phyloP scores from a whole-genome alignment of 1,139 yeast species.

The Candida tunisiensis region DNA sequence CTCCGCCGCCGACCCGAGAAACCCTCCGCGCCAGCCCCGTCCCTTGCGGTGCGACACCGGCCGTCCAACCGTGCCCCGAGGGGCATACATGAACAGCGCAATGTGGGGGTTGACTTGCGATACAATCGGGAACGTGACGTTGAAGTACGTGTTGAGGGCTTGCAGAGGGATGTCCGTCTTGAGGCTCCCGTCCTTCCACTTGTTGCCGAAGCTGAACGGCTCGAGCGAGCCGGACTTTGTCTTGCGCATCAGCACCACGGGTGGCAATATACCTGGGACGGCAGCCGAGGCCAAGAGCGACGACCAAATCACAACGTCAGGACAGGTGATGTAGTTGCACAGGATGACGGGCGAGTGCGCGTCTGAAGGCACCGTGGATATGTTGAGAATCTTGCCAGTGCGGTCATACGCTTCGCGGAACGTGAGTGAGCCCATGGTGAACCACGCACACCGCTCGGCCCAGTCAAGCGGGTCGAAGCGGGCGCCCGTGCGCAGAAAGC shows the following conservation, averaged over 20 bases:
- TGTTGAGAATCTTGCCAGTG: conserved; percentile 56
- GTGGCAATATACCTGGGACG: conserved; percentile 72
- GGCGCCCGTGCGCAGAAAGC: conserved; percentile 67
- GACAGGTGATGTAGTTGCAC: conserved; percentile 63
- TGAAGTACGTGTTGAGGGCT: conserved; percentile 57
- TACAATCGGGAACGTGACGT: conserved; percentile 60
- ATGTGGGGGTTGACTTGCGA: conserved; percentile 79
- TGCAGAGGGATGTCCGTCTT: conserved; percentile 59
- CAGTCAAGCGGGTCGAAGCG: conserved; percentile 59
- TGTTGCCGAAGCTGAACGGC: conserved; percentile 60
- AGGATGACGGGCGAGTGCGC: conserved; percentile 70
- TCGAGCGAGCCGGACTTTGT: conserved; percentile 28
- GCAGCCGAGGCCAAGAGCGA: conserved; percentile 65
- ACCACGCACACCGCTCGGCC: conserved; percentile 55
- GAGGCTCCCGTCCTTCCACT: conserved; percentile 62
- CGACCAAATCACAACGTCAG: conserved; percentile 74
- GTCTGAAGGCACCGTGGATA: conserved; percentile 69
- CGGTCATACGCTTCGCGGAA: conserved; percentile 51
- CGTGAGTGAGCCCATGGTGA: conserved; percentile 57
- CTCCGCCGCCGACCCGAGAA: conserved; percentile 55
- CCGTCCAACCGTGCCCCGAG: conserved; percentile 66
- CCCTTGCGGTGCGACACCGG: conserved; percentile 55
- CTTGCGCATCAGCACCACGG: conserved; percentile 68
- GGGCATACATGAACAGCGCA: conserved; percentile 58
- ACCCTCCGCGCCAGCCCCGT: conserved; percentile 55